Evolutionary conservation across 2,329 filamentous ascomycete genomes (phyloP).

Genomic region (Colletotrichum costaricense): DNA sequence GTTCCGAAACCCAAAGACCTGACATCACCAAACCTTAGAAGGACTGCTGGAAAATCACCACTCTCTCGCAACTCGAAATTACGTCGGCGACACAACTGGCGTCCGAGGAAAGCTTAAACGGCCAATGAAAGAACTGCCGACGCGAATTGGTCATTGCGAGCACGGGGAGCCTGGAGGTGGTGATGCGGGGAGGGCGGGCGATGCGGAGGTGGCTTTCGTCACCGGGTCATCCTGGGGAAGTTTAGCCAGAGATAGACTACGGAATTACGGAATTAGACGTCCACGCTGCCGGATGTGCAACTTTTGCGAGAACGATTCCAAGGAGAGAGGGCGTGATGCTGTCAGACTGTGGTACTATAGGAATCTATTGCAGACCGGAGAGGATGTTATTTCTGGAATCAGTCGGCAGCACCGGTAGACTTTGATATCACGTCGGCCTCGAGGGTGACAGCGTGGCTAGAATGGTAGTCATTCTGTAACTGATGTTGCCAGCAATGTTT

Average conservation of each 20-base stretch:
- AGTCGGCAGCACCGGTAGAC: not conserved
- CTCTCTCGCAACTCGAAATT: too few relatives aligned
- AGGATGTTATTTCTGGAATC: not conserved
- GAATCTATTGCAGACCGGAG: not conserved
- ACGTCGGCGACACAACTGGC: constrained; percentile 8
- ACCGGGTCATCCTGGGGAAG: constrained; percentile 4
- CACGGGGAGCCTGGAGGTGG: not conserved
- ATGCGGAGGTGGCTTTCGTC: constrained; percentile 1
- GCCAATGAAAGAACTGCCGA: constrained; percentile 25
- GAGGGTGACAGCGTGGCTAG: not conserved
- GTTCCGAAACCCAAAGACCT: not conserved
- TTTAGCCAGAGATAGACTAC: not conserved
- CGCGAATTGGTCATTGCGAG: not conserved
- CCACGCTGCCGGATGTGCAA: not conserved
- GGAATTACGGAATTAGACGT: not conserved
- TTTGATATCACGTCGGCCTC: not conserved
- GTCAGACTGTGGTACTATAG: not conserved
- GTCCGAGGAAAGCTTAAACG: constrained; percentile 3
- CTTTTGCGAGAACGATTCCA: not conserved
- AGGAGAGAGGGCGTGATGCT: not conserved
- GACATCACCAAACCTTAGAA: not conserved
- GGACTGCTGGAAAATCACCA: not conserved
- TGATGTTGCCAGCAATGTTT: not conserved
- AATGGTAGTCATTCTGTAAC: too few relatives aligned
- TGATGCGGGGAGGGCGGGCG: constrained; percentile 13